Conservation (phyloP, 805 yeast species). For the Lachancea kluyveri region DNA sequence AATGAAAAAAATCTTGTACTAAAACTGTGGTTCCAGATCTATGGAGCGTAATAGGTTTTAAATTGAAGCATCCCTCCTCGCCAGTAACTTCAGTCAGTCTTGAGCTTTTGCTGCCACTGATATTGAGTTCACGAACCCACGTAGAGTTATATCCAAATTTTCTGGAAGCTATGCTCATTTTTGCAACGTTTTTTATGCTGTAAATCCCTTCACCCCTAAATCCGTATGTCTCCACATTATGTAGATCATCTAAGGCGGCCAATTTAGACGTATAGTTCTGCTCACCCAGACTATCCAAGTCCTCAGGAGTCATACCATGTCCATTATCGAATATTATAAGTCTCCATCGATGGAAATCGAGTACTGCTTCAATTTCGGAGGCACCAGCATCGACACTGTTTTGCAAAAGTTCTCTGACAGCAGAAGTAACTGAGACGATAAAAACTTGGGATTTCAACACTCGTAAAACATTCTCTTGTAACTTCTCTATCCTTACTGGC, state of each 20-base stretch:
- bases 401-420: constrained; percentile 44
- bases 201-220: constrained; percentile 69
- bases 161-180: constrained; percentile 44
- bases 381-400: constrained; percentile 55
- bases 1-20: constrained; percentile 18
- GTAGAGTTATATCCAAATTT: constrained; percentile 22
- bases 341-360: constrained; percentile 32
- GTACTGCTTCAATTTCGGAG: constrained; percentile 28
- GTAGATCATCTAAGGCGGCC: constrained; percentile 32
- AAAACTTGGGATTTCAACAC: constrained; percentile 31
- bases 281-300: constrained; percentile 41
- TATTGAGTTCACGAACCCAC: too few relatives aligned
- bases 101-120: too few relatives aligned
- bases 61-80: background rate
- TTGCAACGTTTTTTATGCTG: constrained; percentile 44
- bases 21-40: constrained; percentile 18
- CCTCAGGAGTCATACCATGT: constrained; percentile 48
- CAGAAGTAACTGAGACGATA: constrained; percentile 35
- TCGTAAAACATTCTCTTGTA: constrained; percentile 12
- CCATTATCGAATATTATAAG: constrained; percentile 63
- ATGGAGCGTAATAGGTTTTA: background rate
- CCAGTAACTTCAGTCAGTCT: too few relatives aligned
- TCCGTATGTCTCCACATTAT: constrained; percentile 44
- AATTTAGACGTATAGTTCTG: constrained; percentile 54
- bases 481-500: constrained; percentile 12